Percentiles rank a stretch among this genome's conserved stretches.
Conservation (phyloP, 1,139 yeast species). For the Diutina sp. region DNA sequence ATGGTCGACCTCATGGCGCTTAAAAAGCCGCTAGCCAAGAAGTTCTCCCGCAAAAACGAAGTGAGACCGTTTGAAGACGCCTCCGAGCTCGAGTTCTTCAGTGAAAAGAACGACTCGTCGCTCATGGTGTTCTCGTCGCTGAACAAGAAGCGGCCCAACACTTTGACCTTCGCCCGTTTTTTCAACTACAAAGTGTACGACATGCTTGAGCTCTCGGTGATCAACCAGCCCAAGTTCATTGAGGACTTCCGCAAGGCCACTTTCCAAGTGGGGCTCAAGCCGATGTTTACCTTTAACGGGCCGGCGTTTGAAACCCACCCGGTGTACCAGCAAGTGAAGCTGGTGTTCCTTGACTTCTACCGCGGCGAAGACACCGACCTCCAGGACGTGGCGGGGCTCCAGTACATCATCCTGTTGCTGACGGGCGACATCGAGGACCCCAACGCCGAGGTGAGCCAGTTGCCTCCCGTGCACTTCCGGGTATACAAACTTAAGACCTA, state of each 20-base stretch:
- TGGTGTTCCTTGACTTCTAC: slow-evolving; percentile 82
- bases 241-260: slow-evolving; percentile 73
- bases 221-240: slow-evolving; percentile 55
- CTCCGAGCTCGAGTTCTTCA: slow-evolving; percentile 73
- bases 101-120: slow-evolving; percentile 90
- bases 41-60: slow-evolving; percentile 80
- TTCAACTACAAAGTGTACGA: slow-evolving; percentile 86
- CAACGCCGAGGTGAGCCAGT: slow-evolving; percentile 21
- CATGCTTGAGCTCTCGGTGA: slow-evolving; percentile 81
- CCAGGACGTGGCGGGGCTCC: slow-evolving; percentile 92
- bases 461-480: slow-evolving; percentile 80
- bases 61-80: slow-evolving; percentile 90
- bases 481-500: slow-evolving; percentile 78
- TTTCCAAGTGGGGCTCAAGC: slow-evolving; percentile 82
- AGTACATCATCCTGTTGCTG: slow-evolving; percentile 76
- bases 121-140: slow-evolving; percentile 69
- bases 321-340: slow-evolving; percentile 71
- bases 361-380: slow-evolving; percentile 75
- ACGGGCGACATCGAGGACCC: slow-evolving; percentile 71
- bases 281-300: slow-evolving; percentile 90
- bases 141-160: slow-evolving; percentile 90
- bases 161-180: slow-evolving; percentile 76
- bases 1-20: slow-evolving; percentile 83
- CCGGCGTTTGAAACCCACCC: slow-evolving; percentile 87
- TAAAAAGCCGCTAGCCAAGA: slow-evolving; percentile 83